Evolutionary conservation across 164 flowering plant species (phyloP), one percentile per base, ranked within the genome.

Genomic region (Dillenia turbinata): DNA sequence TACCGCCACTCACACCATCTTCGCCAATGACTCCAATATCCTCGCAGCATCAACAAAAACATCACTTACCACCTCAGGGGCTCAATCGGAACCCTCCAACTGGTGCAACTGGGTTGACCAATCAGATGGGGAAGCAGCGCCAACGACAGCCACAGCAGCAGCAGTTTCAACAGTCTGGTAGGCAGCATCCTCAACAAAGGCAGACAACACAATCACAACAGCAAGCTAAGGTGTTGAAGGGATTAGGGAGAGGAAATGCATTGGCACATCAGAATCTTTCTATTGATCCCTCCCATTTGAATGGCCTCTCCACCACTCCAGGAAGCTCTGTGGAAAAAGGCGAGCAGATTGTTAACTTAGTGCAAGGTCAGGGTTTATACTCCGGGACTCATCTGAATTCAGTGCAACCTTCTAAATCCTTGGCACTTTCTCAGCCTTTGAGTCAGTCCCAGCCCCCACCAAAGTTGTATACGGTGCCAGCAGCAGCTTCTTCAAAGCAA

Each of bases 121-220:
- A 73, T 79, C 97, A 84, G 75, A 64, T 77, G 50, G 73, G 77
- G 46, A 90, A 83, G 80, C 91, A 85, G 71, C 77, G 83, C 11
- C 90, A 81, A 56, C 78, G 81, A 9, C 91, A 79, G 71, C 85
- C 73, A 64, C 90, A 71, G 67, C 84, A 71, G 48, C 89, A 76
- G 71, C 84, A 77, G 62, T 76, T 69, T 60, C 85, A 79, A 63
- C 93, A 84, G 64, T 62, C 88, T 67, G 77, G 76, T 40, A 74
- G 97, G 70, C 79, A 74, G 12, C 94, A 83, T 43, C 90, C 86
- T 64, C 89, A 82, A 61, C 94, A 81, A 49, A 71, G 82, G 51
- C 92, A 78, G 54, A 88, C 75, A 15, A 17, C 73, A 40, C 87
- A 78, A 48, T 54, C 86, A 59, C 94, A 81, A 51, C 89, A 85